These are phyloP conservation scores for Anacardium occidentale DNA, from an alignment of 345 rosid genomes.

Conservation along the genomic window DNA sequence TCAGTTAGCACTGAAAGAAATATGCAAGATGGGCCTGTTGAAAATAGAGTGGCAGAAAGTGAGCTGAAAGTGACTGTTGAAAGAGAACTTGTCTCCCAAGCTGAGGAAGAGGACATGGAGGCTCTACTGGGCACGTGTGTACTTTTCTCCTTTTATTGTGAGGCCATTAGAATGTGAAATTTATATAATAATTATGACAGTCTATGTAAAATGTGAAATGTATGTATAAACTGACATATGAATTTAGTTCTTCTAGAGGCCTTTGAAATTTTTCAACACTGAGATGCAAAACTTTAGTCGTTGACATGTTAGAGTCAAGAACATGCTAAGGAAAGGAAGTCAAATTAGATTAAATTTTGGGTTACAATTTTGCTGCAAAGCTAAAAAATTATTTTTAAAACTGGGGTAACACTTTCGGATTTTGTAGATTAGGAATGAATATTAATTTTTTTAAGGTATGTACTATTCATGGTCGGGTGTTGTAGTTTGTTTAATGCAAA, in stretches of 20 bases:
- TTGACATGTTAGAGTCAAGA: not conserved
- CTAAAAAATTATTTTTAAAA: too few species aligned
- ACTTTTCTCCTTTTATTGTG: constrained; percentile 21
- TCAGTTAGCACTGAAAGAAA: constrained; percentile 56
- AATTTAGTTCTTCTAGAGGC: not conserved
- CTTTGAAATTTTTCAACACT: not conserved
- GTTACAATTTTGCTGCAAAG: too few species aligned
- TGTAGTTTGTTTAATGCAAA: too few species aligned
- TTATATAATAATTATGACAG: too few species aligned
- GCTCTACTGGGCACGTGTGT: constrained; percentile 94
- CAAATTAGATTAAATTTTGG: too few species aligned
- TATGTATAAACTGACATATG: not conserved
- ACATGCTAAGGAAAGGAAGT: too few species aligned
- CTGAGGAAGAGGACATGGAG: constrained; percentile 99
- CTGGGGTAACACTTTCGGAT: too few species aligned
- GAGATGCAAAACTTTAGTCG: not conserved
- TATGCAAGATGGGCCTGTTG: constrained; percentile 70
- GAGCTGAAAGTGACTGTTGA: constrained; percentile 91
- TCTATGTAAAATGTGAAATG: constrained; percentile 5
- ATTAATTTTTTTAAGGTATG: too few species aligned
- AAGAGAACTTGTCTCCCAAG: constrained; percentile 93
- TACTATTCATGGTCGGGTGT: too few species aligned
- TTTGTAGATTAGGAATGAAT: too few species aligned
- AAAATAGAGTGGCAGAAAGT: constrained; percentile 54
- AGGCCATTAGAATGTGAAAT: constrained; percentile 10